phyloP scores from a whole-genome alignment of 2,329 filamentous ascomycete species.

The Tolypocladium cylindrosporum region DNA sequence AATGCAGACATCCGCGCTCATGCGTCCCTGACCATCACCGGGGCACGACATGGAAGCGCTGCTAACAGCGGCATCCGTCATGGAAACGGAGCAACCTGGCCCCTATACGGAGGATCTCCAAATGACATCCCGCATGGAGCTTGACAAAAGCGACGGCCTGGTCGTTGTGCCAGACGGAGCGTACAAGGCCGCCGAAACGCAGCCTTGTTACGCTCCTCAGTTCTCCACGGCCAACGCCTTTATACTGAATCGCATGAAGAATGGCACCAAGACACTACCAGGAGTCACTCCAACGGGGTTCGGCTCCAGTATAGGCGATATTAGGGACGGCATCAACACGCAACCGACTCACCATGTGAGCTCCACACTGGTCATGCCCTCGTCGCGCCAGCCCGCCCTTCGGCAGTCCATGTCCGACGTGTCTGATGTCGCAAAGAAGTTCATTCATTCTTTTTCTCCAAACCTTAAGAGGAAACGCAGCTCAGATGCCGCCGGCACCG shows the following conservation, averaged over 20 bases:
- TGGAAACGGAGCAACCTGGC: not conserved
- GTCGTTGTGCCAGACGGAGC: not conserved
- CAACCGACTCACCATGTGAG: not conserved
- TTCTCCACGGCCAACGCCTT: conserved; percentile 15
- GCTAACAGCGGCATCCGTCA: not conserved
- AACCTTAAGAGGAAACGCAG: conserved; percentile 20
- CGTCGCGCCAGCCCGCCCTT: not conserved
- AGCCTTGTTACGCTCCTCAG: conserved; percentile 16
- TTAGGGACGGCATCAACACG: not conserved
- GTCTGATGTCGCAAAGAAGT: not conserved
- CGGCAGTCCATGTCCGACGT: not conserved
- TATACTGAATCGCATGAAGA: conserved; percentile 17
- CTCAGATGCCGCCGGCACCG: conserved; percentile 7
- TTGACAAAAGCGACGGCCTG: no score
- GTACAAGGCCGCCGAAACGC: not conserved
- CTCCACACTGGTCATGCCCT: conserved; percentile 5
- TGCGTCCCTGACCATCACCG: not conserved
- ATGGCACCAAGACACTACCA: not conserved
- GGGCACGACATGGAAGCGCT: not conserved
- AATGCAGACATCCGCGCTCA: not conserved
- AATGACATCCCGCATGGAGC: not conserved
- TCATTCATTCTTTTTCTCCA: not conserved
- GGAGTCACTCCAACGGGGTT: not conserved
- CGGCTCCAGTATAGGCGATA: not conserved
- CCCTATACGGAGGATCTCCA: not conserved